Evolutionary conservation across 169 alveolate species (phyloP).

Genomic region (Theileria annulata): DNA sequence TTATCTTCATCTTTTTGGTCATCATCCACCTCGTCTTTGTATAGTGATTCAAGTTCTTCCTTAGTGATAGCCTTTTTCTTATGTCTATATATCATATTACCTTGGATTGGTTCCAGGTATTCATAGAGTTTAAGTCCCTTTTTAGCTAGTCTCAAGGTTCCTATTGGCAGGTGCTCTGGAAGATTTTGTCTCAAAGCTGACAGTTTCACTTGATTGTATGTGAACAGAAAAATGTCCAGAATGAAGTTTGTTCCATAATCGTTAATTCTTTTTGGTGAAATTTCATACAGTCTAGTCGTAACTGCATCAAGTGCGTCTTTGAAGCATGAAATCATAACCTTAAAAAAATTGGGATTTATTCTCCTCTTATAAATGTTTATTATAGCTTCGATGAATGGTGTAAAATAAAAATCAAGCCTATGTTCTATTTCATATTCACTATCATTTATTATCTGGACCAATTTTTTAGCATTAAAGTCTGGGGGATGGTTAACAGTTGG

Average conservation of each 20-base stretch:
- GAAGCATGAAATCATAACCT: background rate
- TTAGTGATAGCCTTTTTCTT: background rate
- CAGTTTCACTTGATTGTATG: constrained; percentile 14
- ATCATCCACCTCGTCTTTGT: background rate
- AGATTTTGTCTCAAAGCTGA: constrained; percentile 35
- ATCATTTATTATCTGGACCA: background rate
- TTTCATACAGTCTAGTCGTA: constrained; percentile 21
- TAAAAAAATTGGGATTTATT: background rate
- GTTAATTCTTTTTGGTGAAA: constrained; percentile 25
- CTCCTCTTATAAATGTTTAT: background rate
- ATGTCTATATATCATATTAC: background rate
- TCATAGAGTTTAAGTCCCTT: constrained; percentile 20
- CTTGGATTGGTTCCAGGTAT: background rate
- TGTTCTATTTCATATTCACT: constrained; percentile 6
- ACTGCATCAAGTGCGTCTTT: constrained; percentile 14
- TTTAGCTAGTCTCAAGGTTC: constrained; percentile 34
- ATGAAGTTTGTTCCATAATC: constrained; percentile 5
- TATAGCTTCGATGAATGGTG: background rate
- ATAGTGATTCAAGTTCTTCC: background rate
- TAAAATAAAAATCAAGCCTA: background rate
- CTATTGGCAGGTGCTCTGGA: constrained; percentile 57
- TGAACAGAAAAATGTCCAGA: constrained; percentile 10
- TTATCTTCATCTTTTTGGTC: background rate
- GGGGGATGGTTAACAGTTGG: too few species aligned
- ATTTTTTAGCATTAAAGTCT: background rate